These are phyloP conservation scores for Starmerella apis DNA, from an alignment of 805 yeast genomes.

Conservation along the genomic window DNA sequence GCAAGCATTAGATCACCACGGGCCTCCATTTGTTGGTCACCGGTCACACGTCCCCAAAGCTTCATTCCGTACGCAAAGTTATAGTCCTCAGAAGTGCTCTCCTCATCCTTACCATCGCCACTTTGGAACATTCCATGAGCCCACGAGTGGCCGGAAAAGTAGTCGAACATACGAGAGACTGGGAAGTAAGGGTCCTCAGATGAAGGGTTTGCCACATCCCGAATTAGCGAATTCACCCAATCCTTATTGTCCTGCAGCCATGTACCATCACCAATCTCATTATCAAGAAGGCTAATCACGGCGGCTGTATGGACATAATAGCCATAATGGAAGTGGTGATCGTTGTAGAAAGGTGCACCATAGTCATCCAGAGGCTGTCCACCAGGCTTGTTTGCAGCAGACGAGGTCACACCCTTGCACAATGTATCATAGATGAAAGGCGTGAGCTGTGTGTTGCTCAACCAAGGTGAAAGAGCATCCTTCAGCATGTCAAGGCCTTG, in stretches of 20 bases:
- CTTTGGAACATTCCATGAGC: conserved; percentile 58
- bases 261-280: conserved; percentile 38
- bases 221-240: conserved; percentile 51
- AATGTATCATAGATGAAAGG: conserved; percentile 71
- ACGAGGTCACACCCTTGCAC: conserved; percentile 38
- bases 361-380: conserved; percentile 49
- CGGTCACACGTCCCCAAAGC: conserved; percentile 55
- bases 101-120: conserved; percentile 65
- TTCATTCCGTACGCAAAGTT: conserved; percentile 63
- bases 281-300: conserved; percentile 54
- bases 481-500: conserved; percentile 50
- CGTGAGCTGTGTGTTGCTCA: conserved; percentile 53
- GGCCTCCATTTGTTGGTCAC: conserved; percentile 45
- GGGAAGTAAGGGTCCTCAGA: conserved; percentile 50
- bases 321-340: conserved; percentile 83
- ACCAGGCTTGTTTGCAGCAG: conserved; percentile 41
- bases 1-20: conserved; percentile 54
- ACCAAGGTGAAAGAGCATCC: conserved; percentile 57
- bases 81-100: conserved; percentile 62
- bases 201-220: conserved; percentile 63
- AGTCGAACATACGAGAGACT: conserved; percentile 57
- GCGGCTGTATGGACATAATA: conserved; percentile 79
- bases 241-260: conserved; percentile 42
- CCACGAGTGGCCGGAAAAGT: conserved; percentile 70
- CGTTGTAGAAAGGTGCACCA: conserved; percentile 71